These are phyloP conservation scores for Graphium sp. DNA, from an alignment of 2,329 filamentous ascomycete species.

Conservation along the genomic window DNA sequence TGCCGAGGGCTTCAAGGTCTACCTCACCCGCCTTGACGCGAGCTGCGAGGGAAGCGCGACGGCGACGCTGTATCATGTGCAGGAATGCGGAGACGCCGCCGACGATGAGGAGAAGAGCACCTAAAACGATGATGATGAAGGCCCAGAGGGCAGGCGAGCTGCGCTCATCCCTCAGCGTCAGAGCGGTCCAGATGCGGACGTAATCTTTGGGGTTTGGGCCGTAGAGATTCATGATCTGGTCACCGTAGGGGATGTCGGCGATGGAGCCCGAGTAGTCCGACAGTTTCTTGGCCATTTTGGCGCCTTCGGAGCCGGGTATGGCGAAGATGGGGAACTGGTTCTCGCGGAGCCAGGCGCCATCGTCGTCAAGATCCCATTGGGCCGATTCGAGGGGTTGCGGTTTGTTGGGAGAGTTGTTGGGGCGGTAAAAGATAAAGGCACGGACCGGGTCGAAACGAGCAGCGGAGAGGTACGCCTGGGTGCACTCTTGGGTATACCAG, in stretches of 20 bases:
- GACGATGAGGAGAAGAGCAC: slow-evolving; percentile 52
- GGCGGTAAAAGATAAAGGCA: slow-evolving; percentile 46
- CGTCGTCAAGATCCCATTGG: slow-evolving; percentile 56
- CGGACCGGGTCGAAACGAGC: slow-evolving; percentile 41
- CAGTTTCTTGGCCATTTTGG: slow-evolving; percentile 52
- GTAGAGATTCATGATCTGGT: slow-evolving; percentile 36
- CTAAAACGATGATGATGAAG: slow-evolving; percentile 56
- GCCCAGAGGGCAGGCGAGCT: slow-evolving; percentile 64
- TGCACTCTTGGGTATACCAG: slow-evolving; percentile 65
- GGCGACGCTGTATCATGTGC: slow-evolving; percentile 59
- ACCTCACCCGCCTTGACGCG: slow-evolving; percentile 66
- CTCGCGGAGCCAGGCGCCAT: slow-evolving; percentile 51
- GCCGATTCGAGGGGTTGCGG: slow-evolving; percentile 50
- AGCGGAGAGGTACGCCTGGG: slow-evolving; percentile 51
- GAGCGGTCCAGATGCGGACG: slow-evolving; percentile 40
- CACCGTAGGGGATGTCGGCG: slow-evolving; percentile 39
- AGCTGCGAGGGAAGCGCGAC: slow-evolving; percentile 48
- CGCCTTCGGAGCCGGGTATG: slow-evolving; percentile 50
- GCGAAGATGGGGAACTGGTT: slow-evolving; percentile 73
- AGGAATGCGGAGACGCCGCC: slow-evolving; percentile 51
- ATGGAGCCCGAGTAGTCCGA: slow-evolving; percentile 65
- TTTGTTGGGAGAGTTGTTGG: slow-evolving; percentile 33
- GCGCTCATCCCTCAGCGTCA: slow-evolving; percentile 26
- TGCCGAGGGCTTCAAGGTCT: slow-evolving; percentile 71
- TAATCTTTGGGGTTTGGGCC: slow-evolving; percentile 39